A percentile compares a stretch with the other conserved stretches of the same genome.
These are phyloP conservation scores for Penicillium psychrofluorescens DNA, from an alignment of 495 filamentous ascomycete species.

Conservation along the genomic window DNA sequence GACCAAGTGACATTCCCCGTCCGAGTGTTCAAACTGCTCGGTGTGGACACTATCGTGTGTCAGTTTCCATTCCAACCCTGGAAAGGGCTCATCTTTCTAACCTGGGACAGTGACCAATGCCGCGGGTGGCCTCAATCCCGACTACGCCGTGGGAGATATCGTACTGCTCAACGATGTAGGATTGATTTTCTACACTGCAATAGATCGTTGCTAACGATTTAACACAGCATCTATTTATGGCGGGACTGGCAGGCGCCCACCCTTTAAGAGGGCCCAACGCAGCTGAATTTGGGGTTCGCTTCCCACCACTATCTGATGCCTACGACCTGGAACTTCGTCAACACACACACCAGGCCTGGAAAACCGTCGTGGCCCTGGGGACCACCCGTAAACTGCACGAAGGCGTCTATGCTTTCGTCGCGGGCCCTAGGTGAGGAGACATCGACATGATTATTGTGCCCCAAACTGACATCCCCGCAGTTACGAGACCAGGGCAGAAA, in stretches of 20 bases:
- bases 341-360: slow-evolving; percentile 55
- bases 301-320: slow-evolving; percentile 67
- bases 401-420: slow-evolving; percentile 69
- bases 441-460: background rate
- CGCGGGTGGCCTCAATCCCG: slow-evolving; percentile 63
- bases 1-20: slow-evolving; percentile 62
- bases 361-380: slow-evolving; percentile 31
- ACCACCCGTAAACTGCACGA: slow-evolving; percentile 53
- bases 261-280: slow-evolving; percentile 66
- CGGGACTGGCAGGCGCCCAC: slow-evolving; percentile 62
- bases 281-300: slow-evolving; percentile 61
- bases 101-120: slow-evolving; percentile 60
- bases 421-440: slow-evolving; percentile 54
- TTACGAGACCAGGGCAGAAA: slow-evolving; percentile 73
- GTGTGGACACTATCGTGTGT: slow-evolving; percentile 59
- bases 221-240: slow-evolving; percentile 60
- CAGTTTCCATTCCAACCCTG: slow-evolving; percentile 9
- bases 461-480: slow-evolving; percentile 22
- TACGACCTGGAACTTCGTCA: slow-evolving; percentile 65
- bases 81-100: slow-evolving; percentile 7
- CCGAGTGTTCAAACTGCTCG: slow-evolving; percentile 62
- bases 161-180: slow-evolving; percentile 64
- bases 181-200: background rate
- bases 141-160: slow-evolving; percentile 66
- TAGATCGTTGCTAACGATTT: slow-evolving; percentile 14